These are phyloP conservation scores for Fusarium pseudograminearum DNA, from an alignment of 2,329 filamentous ascomycete genomes.

Conservation along the genomic window DNA sequence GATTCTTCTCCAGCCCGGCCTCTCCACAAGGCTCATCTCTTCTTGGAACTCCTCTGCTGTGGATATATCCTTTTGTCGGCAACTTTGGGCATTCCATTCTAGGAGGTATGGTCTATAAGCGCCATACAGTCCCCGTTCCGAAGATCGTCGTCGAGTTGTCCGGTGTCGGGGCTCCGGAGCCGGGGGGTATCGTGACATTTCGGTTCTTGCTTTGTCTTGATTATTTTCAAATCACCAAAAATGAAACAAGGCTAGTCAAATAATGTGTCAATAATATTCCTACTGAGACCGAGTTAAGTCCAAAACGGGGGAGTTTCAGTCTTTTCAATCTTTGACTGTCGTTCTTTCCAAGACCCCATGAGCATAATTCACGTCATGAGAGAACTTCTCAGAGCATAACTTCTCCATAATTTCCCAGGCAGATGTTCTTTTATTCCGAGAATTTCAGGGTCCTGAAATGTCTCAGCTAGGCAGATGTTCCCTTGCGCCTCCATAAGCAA, in stretches of 20 bases:
- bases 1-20: conserved; percentile 39
- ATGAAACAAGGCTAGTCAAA: not conserved
- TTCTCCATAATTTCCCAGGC: conserved; percentile 18
- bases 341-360: conserved; percentile 32
- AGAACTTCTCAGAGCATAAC: conserved; percentile 24
- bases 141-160: conserved; percentile 32
- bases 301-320: conserved; percentile 11
- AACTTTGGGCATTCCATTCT: conserved; percentile 43
- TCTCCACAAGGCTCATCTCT: conserved; percentile 34
- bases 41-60: conserved; percentile 35
- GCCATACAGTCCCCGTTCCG: conserved; percentile 35
- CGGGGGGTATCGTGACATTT: conserved; percentile 38
- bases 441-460: conserved; percentile 6
- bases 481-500: conserved; percentile 39
- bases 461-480: conserved; percentile 42
- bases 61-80: conserved; percentile 35
- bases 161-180: conserved; percentile 37
- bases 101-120: conserved; percentile 37
- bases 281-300: conserved; percentile 7
- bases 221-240: not conserved
- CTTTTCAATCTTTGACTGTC: conserved; percentile 33
- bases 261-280: not conserved
- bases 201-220: not conserved
- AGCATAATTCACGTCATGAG: conserved; percentile 41
- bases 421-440: not conserved